Conservation (phyloP, 1,139 yeast genomes). For the Geotrichum bryndzae region DNA sequence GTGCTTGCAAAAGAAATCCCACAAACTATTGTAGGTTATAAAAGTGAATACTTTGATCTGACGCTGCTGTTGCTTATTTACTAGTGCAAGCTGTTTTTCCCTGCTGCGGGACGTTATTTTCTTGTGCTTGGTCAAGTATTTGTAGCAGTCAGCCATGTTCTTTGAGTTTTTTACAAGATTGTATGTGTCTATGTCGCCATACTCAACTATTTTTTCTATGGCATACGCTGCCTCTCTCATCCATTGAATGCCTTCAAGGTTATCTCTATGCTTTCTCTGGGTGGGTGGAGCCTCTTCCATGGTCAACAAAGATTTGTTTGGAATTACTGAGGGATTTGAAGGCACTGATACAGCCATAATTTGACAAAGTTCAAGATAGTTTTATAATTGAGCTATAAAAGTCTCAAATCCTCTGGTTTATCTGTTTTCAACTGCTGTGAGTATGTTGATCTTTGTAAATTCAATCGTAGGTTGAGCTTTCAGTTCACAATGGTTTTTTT, state of each 20-base stretch:
- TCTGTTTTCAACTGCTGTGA: not conserved
- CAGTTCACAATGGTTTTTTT: not conserved
- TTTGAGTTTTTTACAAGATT: not conserved
- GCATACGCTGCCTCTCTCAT: not conserved
- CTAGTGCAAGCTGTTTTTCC: not conserved
- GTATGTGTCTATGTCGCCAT: not conserved
- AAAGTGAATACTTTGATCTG: not conserved
- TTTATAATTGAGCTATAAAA: not conserved
- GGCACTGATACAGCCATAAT: not conserved
- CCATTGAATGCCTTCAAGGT: not conserved
- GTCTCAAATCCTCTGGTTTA: not conserved
- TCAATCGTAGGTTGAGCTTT: not conserved
- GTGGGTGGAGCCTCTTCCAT: not conserved
- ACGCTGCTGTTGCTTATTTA: not conserved
- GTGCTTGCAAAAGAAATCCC: not conserved
- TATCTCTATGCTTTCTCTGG: not conserved
- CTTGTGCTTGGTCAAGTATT: not conserved
- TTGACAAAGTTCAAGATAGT: not conserved
- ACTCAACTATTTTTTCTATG: not conserved
- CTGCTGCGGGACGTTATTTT: not conserved
- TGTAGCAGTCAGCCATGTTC: not conserved
- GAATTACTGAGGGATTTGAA: not conserved
- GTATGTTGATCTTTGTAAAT: not conserved
- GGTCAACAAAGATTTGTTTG: not conserved
- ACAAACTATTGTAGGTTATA: not conserved